Evolutionary conservation across 140 eudicot species (phyloP).

Genomic region (Stevia rebaudiana): DNA sequence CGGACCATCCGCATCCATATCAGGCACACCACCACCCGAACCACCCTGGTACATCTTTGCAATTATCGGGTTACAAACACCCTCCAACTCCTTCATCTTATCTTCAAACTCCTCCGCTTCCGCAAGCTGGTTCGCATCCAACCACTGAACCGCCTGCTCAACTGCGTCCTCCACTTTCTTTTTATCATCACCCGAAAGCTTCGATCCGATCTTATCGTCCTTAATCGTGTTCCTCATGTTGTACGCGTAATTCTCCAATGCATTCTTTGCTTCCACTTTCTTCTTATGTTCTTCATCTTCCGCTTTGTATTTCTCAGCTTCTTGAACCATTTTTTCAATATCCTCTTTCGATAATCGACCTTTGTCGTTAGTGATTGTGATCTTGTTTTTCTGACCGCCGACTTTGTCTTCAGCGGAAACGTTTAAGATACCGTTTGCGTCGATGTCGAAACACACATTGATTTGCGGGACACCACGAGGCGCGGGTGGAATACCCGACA

Average conservation of each 20-base stretch:
- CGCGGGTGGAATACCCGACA: slow-evolving; percentile 33
- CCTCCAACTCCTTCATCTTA: slow-evolving; percentile 33
- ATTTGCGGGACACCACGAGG: slow-evolving; percentile 35
- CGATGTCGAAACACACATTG: slow-evolving; percentile 33
- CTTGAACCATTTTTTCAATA: slow-evolving; percentile 38
- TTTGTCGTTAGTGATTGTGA: slow-evolving; percentile 34
- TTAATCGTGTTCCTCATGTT: slow-evolving; percentile 36
- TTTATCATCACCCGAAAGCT: slow-evolving; percentile 19
- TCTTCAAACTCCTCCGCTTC: slow-evolving; percentile 35
- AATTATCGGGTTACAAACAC: slow-evolving; percentile 31
- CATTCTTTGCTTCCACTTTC: slow-evolving; percentile 32
- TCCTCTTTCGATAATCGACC: slow-evolving; percentile 35
- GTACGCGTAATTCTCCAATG: slow-evolving; percentile 30
- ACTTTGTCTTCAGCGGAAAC: slow-evolving; percentile 34
- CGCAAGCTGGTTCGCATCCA: slow-evolving; percentile 38
- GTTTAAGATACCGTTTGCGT: slow-evolving; percentile 32
- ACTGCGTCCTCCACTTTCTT: slow-evolving; percentile 38
- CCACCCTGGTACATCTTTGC: slow-evolving; percentile 28
- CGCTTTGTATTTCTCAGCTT: slow-evolving; percentile 35
- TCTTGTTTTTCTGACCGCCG: slow-evolving; percentile 33
- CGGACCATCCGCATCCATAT: slow-evolving; percentile 13
- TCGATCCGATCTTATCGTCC: slow-evolving; percentile 31
- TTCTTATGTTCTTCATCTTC: slow-evolving; percentile 41
- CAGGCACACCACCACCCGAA: slow-evolving; percentile 20
- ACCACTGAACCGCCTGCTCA: slow-evolving; percentile 26